These are phyloP conservation scores for Amphirosellinia nigrospora DNA, from an alignment of 495 filamentous ascomycete species.

Conservation along the genomic window DNA sequence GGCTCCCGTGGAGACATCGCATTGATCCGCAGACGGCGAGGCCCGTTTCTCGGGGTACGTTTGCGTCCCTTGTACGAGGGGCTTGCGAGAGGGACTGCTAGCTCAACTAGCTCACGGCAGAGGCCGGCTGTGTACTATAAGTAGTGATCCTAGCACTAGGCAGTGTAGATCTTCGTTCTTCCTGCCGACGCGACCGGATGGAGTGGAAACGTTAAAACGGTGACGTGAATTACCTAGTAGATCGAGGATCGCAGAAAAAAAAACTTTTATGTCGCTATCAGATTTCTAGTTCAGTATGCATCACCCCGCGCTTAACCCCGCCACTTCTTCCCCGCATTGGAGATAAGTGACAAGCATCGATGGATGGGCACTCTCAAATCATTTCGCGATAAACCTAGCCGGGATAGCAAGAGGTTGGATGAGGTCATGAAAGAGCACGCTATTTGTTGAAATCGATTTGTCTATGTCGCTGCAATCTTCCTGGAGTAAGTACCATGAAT, in stretches of 20 bases:
- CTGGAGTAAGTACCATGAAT: conserved; percentile 58
- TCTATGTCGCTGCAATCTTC: conserved; percentile 9
- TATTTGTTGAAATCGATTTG: neutral
- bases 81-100: too few relatives aligned
- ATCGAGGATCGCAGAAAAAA: neutral
- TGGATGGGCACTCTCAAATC: neutral
- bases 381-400: neutral
- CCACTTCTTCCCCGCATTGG: conserved; percentile 9
- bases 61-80: neutral
- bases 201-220: neutral
- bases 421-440: neutral
- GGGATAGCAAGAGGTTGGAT: neutral
- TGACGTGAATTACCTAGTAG: neutral
- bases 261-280: neutral
- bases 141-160: neutral
- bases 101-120: neutral
- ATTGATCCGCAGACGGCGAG: neutral
- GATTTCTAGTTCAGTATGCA: neutral
- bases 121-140: too few relatives aligned
- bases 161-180: neutral
- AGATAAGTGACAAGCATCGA: neutral
- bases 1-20: neutral
- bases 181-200: too few relatives aligned
- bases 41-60: neutral
- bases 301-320: neutral